These are phyloP conservation scores for Coix lacrymajobi DNA, from an alignment of 176 grass and related monocot genomes.

Conservation along the genomic window DNA sequence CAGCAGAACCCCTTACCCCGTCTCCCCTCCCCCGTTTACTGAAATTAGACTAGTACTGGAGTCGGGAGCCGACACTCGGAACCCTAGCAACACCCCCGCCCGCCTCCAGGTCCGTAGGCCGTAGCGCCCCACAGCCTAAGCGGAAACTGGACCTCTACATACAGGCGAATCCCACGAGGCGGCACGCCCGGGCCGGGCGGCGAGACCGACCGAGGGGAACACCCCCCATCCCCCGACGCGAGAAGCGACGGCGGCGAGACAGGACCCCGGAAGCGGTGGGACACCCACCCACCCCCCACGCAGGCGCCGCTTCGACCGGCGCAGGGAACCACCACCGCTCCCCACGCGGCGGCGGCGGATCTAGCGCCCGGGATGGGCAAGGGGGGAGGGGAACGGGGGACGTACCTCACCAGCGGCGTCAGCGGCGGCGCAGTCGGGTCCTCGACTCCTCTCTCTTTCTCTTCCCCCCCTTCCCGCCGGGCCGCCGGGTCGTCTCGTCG, in stretches of 20 bases:
- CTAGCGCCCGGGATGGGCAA: background rate
- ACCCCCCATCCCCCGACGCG: background rate
- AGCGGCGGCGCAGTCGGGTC: background rate
- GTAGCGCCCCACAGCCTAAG: background rate
- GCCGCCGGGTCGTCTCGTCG: background rate
- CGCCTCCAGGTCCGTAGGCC: background rate
- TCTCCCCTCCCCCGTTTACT: background rate
- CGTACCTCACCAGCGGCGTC: conserved; percentile 11
- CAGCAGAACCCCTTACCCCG: background rate
- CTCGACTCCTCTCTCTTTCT: background rate
- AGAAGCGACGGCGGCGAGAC: background rate
- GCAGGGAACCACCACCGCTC: too few species aligned
- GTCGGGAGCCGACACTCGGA: background rate
- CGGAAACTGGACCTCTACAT: background rate
- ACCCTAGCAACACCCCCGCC: background rate
- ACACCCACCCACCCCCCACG: too few species aligned
- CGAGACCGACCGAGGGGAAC: background rate
- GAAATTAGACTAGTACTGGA: background rate
- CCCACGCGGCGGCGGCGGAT: background rate
- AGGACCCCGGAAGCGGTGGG: background rate
- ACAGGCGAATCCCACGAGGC: background rate
- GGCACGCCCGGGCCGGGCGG: background rate
- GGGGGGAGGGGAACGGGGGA: too few species aligned
- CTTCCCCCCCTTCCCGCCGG: too few species aligned
- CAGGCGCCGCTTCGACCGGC: background rate